These are phyloP conservation scores for Diplodia intermedia DNA, from an alignment of 2,329 filamentous ascomycete species.

Conservation along the genomic window DNA sequence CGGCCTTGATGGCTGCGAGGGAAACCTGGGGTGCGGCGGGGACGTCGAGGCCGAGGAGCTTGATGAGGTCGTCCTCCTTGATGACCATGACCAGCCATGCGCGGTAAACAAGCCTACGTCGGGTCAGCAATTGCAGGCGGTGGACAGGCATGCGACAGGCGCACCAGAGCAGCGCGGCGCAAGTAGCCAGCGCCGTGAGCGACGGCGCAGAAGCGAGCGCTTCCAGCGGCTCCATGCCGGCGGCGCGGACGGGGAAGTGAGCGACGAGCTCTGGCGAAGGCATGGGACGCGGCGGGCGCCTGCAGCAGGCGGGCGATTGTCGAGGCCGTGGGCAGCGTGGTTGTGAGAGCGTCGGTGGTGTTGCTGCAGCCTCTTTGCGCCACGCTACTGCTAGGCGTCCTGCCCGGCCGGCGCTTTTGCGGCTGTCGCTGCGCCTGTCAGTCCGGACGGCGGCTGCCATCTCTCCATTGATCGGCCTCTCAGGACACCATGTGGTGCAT, in stretches of 20 bases:
- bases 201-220: constrained; percentile 31
- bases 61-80: constrained; percentile 87
- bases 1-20: constrained; percentile 84
- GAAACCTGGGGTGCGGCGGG: constrained; percentile 88
- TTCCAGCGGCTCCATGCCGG: constrained; percentile 33
- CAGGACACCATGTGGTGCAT: not conserved
- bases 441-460: constrained; percentile 1
- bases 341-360: not conserved
- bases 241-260: constrained; percentile 30
- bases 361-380: constrained; percentile 22
- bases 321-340: not conserved
- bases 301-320: not conserved
- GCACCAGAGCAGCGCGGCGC: constrained; percentile 31
- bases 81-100: constrained; percentile 89
- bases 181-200: constrained; percentile 32
- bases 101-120: constrained; percentile 76
- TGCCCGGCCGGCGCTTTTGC: constrained; percentile 19
- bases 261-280: constrained; percentile 31
- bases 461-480: not conserved
- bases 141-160: constrained; percentile 4
- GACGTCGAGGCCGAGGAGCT: constrained; percentile 91
- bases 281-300: constrained; percentile 25
- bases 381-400: not conserved
- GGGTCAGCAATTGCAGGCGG: constrained; percentile 1
- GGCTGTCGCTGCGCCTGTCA: not conserved